Conservation (phyloP, 305 asterid genomes). For the Lippia alba region DNA sequence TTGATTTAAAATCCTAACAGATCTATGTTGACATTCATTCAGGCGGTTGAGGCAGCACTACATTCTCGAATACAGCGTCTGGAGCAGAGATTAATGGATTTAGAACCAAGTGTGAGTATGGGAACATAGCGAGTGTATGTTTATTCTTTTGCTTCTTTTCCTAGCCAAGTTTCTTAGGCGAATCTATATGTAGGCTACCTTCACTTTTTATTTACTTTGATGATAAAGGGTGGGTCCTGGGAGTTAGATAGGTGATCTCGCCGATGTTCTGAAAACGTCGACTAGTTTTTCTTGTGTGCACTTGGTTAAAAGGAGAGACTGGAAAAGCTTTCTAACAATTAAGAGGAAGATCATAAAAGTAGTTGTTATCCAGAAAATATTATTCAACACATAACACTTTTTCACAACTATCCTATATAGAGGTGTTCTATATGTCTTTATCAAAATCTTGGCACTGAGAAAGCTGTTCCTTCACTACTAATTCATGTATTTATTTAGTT, state of each 20-base stretch:
- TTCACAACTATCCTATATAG: no score
- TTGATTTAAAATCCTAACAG: slow-evolving; percentile 9
- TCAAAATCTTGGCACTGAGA: no score
- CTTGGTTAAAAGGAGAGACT: slow-evolving; percentile 15
- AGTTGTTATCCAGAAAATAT: no score
- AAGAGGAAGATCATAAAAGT: slow-evolving; percentile 2
- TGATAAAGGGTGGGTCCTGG: slow-evolving; percentile 10
- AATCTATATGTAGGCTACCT: slow-evolving; percentile 13
- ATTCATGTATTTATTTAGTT: slow-evolving; percentile 18
- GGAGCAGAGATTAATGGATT: slow-evolving; percentile 80
- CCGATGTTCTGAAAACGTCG: slow-evolving; percentile 16
- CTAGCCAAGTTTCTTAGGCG: slow-evolving; percentile 17
- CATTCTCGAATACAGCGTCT: slow-evolving; percentile 90
- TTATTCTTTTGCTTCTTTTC: slow-evolving; percentile 30
- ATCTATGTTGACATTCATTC: slow-evolving; percentile 39
- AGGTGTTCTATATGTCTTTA: no score
- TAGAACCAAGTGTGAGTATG: slow-evolving; percentile 94
- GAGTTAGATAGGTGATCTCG: no score
- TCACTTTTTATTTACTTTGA: slow-evolving; percentile 18
- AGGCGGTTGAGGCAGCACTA: slow-evolving; percentile 99
- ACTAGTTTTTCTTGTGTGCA: slow-evolving; percentile 1
- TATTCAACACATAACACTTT: no score
- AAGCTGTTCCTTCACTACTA: no score
- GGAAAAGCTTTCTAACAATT: slow-evolving; percentile 1
- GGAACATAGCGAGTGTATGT: slow-evolving; percentile 45